Evolutionary conservation across 2,329 filamentous ascomycete genomes (phyloP), one percentile per base, ranked within the genome.

Genomic region (Metarhizium humberi): DNA sequence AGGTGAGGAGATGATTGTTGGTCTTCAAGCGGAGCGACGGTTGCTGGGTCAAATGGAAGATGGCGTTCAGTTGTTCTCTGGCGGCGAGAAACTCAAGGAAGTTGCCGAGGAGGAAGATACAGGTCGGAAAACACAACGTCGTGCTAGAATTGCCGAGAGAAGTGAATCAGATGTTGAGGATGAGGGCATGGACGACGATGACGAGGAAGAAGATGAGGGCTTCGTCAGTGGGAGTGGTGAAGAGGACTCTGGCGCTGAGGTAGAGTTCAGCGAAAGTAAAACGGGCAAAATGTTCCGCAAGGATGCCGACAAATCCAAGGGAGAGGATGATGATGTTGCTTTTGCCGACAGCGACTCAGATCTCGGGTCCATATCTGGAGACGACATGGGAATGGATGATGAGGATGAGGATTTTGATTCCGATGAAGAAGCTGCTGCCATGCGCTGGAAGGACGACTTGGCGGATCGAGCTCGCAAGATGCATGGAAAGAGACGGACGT

Each of bases 321-420:
- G 75, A 11, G 81, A 84, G 29, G 88, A 84, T 34, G 88, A 84
- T 34, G 90, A 96, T 54, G 64, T 97, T 56, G 90, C 85, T 1
- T 99, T 96, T 74, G 94, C 94, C 14, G 94, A 99, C 66, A 96
- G 90, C 65, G 95, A 99, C 69, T 99, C 94, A 0, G 95, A 99
- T 67, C 78, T 99, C 4, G 94, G 94, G 6, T 96, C 92, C 3
- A 72, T 96, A 59, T 95, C 90, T 2, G 75, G 75, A 1, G 71
- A 70, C 0, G 73, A 75, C 4, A 74, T 75, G 2, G 71, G 70
- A 0, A 73, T 74, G 3, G 73, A 72, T 0, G 10, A 8, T 0
- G 2, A 2, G 4, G 72, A 82, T 0, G 78, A 82, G n/a, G 80
- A 82, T n/a, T 68, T 71, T 50, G 69, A 73, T 52, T 80, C 77